phyloP scores from a whole-genome alignment of 2,329 filamentous ascomycete genomes.

The Diatrype stigma region DNA sequence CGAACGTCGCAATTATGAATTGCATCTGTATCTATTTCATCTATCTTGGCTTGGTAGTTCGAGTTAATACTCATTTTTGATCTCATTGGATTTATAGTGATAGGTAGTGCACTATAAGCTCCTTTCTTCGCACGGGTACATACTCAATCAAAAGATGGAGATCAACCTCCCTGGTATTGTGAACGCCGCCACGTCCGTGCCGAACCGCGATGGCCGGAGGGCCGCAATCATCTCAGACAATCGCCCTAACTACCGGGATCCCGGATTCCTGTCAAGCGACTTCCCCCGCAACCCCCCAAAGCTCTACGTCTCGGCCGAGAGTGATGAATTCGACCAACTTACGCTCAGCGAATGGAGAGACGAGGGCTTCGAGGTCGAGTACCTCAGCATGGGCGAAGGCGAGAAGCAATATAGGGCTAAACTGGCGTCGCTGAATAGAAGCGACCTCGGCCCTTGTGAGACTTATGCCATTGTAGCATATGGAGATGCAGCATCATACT shows the following conservation, averaged over 20 bases:
- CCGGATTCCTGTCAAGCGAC: constrained; percentile 36
- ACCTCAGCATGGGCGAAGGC: constrained; percentile 35
- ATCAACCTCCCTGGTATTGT: constrained; percentile 26
- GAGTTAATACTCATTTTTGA: no score
- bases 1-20: neutral
- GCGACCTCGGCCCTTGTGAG: constrained; percentile 35
- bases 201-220: constrained; percentile 17
- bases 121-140: no score
- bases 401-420: constrained; percentile 30
- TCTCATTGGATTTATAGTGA: no score
- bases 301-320: constrained; percentile 39
- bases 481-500: constrained; percentile 38
- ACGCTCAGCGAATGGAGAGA: constrained; percentile 36
- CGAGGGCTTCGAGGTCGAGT: constrained; percentile 41
- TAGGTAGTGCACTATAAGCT: no score
- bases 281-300: constrained; percentile 35
- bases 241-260: constrained; percentile 34
- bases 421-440: constrained; percentile 29
- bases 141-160: constrained; percentile 15
- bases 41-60: no score
- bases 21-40: neutral
- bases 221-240: constrained; percentile 20
- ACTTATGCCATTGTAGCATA: constrained; percentile 41
- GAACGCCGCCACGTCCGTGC: constrained; percentile 17
- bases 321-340: constrained; percentile 35